Evolutionary conservation across 1,139 yeast species (phyloP).

Genomic region (Martiniozyma asiatica): DNA sequence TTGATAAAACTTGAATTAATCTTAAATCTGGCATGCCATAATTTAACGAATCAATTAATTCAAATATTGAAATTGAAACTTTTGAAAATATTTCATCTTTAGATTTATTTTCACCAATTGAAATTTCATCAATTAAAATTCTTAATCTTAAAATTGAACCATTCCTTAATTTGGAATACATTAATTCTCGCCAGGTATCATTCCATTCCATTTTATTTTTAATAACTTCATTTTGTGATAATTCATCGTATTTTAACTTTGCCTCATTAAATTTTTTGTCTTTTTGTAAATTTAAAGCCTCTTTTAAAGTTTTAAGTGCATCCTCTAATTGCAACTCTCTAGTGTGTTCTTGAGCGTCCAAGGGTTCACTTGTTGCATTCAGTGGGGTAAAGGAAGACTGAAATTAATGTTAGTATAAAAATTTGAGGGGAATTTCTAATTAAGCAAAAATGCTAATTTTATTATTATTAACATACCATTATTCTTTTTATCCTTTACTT

Average conservation of each 20-base stretch:
- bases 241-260: conserved; percentile 39
- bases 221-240: conserved; percentile 60
- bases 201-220: too few relatives aligned
- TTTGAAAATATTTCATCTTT: not conserved
- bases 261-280: conserved; percentile 37
- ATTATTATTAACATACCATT: too few relatives aligned
- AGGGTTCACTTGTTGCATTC: conserved; percentile 63
- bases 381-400: conserved; percentile 50
- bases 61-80: conserved; percentile 30
- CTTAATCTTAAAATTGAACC: conserved; percentile 62
- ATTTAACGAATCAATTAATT: conserved; percentile 40
- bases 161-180: conserved; percentile 70
- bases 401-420: not conserved
- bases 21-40: conserved; percentile 56
- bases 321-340: conserved; percentile 83
- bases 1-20: conserved; percentile 35
- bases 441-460: too few relatives aligned
- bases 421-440: too few relatives aligned
- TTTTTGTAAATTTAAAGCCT: conserved; percentile 55
- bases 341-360: conserved; percentile 77
- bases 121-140: conserved; percentile 26
- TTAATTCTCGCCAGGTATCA: too few relatives aligned
- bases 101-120: conserved; percentile 9
- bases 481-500: too few relatives aligned
- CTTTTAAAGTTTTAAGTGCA: conserved; percentile 65